Evolutionary conservation across 768 basidiomycete species (phyloP), one percentile per base, ranked within the genome.

Genomic region (Mycena filopes): DNA sequence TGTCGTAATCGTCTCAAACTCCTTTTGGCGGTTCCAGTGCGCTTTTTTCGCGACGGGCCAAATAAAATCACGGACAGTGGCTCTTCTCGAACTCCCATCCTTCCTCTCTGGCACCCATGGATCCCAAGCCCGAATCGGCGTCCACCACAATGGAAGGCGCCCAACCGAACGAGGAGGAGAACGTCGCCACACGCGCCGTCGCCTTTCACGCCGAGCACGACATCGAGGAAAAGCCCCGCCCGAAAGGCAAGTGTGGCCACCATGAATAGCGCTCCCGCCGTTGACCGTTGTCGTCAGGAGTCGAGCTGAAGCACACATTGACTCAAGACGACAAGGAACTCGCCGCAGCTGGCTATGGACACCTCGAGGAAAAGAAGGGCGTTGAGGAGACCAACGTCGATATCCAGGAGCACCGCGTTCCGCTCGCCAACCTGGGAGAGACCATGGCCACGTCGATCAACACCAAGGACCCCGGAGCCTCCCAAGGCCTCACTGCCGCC

Each of bases 271-370:
- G 13, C 1, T 38, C 12, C 18, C 26, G 31, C 55, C 18, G 10
- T 36, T 66, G 43, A 66, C 53, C 8, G 2, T 25, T 13, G 25
- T 28, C 49, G 12, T 29, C 13, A 67, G 66, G 69, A 10, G 69
- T 70, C 55, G 87, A 88, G 72, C 83, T 89, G 84, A 85, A 83
- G 63, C 82, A 85, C 56, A 84, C 88, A 59, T 74, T 89, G 73
- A 89, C 89, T n/a, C 82, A 86, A 69, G 89, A 90, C 72, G 88
- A 90, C 61, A 85, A 82, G 68, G 86, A 87, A 51, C 83, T 91
- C 50, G 87, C 88, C 16, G 87, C 84, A 2, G 89, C 89, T n/a
- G 88, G 88, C 2, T 91, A 91, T 72, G 87, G 87, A 54, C 87
- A 89, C 71, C 79, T 91, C 28, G 78, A 84, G 31, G 78, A 81